Base-by-base conservation (phyloP, 257 asterid genomes). In the Cordia subcordata region DNA sequence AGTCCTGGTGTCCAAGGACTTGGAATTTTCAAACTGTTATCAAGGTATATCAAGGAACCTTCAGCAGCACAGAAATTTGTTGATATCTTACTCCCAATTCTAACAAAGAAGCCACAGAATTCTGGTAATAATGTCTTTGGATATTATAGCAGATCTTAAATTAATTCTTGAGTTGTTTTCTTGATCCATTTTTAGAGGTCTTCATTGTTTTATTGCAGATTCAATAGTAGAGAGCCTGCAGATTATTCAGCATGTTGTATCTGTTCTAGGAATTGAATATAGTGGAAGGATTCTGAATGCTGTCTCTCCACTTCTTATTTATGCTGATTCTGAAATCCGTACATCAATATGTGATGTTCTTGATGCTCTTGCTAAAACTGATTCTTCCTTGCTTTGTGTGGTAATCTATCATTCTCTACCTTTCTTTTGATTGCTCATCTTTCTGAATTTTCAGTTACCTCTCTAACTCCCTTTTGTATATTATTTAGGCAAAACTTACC, bases 11-110 rank as follows among this genome's bases (percentile, higher is more conserved):
- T 75, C 62, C 83, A 79, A 64, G 99, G 82, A 67, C 77, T 92
- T 39, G 71, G 72, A 35, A 67, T 88, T 52, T 88, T 92, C 72
- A 79, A 76, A 68, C 71, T 88, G 64, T 77, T 93, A 66, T 69
- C 89, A 0, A 77, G 74, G 71, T 85, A 86, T 65, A 75, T 86
- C 52, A 78, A 75, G 77, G 94, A 83, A 55, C 76, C 88, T 32
- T 61, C 72, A 54, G 78, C 76, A 40, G 99, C 95, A n/a, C 65
- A 74, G 71, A 69, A 54, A 60, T 92, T 84, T 82, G 71, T 86
- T 42, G 96, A 92, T 61, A 78, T 86, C 51, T 79, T 92, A 78
- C 89, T 92, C 64, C 91, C 94, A 12, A 67, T 86, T 74, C 78
- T 92, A 66, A 66, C 77, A 55, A 82, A 76, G 87, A 81, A 56